A percentile compares a stretch with the other conserved stretches of the same genome.
These are phyloP conservation scores for Moesziomyces antarcticus DNA, from an alignment of 1,284 basidiomycete species.

Conservation along the genomic window DNA sequence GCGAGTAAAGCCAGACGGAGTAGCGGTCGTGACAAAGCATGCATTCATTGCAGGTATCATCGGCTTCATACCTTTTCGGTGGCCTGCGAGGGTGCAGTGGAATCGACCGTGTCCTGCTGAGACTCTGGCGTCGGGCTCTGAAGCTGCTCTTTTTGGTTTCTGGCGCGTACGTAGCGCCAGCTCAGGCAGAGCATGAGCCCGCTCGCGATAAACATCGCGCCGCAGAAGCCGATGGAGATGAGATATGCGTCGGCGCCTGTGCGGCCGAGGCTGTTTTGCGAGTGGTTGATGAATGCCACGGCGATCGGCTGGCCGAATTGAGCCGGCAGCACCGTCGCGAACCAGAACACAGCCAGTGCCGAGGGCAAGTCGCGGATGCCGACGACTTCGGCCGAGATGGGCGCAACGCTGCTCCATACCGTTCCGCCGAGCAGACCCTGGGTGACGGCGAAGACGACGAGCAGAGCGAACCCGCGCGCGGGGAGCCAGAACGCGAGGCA, in stretches of 20 bases:
- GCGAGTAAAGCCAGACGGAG: background rate
- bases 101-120: conserved; percentile 1
- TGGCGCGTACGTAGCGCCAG: conserved; percentile 60
- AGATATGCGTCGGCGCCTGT: conserved; percentile 66
- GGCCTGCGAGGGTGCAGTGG: background rate
- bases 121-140: conserved; percentile 2
- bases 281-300: conserved; percentile 68
- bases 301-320: conserved; percentile 69
- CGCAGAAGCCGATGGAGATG: conserved; percentile 69
- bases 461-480: conserved; percentile 67
- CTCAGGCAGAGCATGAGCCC: conserved; percentile 64
- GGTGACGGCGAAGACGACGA: conserved; percentile 69
- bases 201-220: conserved; percentile 63
- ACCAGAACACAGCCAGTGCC: conserved; percentile 69
- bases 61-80: conserved; percentile 1
- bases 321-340: conserved; percentile 65
- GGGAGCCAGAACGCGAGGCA: conserved; percentile 70
- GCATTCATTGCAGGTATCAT: background rate
- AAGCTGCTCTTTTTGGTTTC: conserved; percentile 11
- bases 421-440: conserved; percentile 69
- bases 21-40: background rate
- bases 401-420: conserved; percentile 68
- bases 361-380: conserved; percentile 69
- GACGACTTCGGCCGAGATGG: conserved; percentile 68
- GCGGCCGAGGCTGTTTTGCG: conserved; percentile 55